A percentile compares a stretch with the other conserved stretches of the same genome.
phyloP scores from a whole-genome alignment of 23 red algal species.

The Gracilaria domingensis region DNA sequence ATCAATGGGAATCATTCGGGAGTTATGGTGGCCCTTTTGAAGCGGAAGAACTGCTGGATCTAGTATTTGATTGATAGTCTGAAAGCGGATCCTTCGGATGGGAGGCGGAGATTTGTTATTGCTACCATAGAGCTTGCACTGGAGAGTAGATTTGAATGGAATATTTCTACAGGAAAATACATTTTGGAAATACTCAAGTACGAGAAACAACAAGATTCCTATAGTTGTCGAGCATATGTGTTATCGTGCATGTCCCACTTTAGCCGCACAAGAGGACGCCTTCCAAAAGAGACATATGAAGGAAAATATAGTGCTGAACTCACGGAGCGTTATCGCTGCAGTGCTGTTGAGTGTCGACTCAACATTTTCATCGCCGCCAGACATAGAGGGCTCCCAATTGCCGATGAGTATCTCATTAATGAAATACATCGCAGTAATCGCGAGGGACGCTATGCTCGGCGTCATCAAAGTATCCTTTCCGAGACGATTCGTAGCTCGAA shows the following conservation, averaged over 20 bases:
- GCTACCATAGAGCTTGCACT: slow-evolving; percentile 7
- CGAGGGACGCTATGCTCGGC: too few relatives aligned
- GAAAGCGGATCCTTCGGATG: not conserved
- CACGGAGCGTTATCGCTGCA: not conserved
- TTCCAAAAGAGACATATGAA: not conserved
- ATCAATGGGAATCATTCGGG: not conserved
- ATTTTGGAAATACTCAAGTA: not conserved
- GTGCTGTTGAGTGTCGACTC: not conserved
- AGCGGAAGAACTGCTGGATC: not conserved
- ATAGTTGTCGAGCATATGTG: slow-evolving; percentile 4
- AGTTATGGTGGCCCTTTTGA: not conserved
- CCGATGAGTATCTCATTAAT: not conserved
- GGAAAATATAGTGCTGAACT: not conserved
- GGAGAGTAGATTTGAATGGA: not conserved
- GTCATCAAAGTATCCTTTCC: too few relatives aligned
- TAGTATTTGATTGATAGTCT: not conserved
- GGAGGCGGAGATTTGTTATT: not conserved
- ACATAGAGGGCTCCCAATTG: too few relatives aligned
- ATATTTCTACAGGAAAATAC: slow-evolving; percentile 3
- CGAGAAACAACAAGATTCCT: not conserved
- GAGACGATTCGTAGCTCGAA: too few relatives aligned
- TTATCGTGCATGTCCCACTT: not conserved
- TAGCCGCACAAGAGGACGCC: not conserved
- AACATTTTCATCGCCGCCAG: not conserved
- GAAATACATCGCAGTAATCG: not conserved